These are phyloP conservation scores for Inonotus hispidus DNA, from an alignment of 1,284 basidiomycete species.

Conservation along the genomic window DNA sequence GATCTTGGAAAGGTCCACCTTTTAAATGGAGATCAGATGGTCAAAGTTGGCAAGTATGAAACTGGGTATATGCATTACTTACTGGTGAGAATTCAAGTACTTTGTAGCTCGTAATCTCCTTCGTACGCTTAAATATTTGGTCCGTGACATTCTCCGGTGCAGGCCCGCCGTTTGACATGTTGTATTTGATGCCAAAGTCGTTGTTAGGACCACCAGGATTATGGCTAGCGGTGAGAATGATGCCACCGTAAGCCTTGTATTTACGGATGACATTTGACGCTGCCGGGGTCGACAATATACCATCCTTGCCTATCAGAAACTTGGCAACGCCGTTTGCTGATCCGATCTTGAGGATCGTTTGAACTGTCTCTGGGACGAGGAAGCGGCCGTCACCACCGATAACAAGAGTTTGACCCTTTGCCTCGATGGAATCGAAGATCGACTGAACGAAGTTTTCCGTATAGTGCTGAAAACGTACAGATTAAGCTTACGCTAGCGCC, in stretches of 20 bases:
- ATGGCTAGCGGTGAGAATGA: constrained; percentile 96
- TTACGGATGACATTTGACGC: constrained; percentile 94
- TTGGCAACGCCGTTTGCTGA: constrained; percentile 88
- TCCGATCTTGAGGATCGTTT: constrained; percentile 87
- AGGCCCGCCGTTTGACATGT: constrained; percentile 94
- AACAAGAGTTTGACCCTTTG: constrained; percentile 83
- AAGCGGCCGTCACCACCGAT: constrained; percentile 97
- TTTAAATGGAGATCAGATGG: constrained; percentile 16
- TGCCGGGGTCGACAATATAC: constrained; percentile 94
- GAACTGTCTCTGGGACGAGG: constrained; percentile 86
- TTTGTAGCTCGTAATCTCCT: constrained; percentile 84
- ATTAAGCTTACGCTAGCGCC: background rate
- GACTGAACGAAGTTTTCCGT: constrained; percentile 98
- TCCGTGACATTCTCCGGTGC: constrained; percentile 94
- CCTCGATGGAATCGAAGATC: constrained; percentile 87
- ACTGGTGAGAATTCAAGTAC: constrained; percentile 75
- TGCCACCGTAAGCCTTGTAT: constrained; percentile 95
- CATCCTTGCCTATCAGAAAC: constrained; percentile 85
- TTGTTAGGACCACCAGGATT: constrained; percentile 97
- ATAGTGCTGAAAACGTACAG: constrained; percentile 67
- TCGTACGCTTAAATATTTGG: constrained; percentile 90
- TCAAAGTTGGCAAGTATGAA: background rate
- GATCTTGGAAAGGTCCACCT: constrained; percentile 84
- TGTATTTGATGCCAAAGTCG: constrained; percentile 99
- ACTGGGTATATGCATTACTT: constrained; percentile 28